Evolutionary conservation across 2,329 filamentous ascomycete species (phyloP).

Genomic region (Cercospora citrullina): DNA sequence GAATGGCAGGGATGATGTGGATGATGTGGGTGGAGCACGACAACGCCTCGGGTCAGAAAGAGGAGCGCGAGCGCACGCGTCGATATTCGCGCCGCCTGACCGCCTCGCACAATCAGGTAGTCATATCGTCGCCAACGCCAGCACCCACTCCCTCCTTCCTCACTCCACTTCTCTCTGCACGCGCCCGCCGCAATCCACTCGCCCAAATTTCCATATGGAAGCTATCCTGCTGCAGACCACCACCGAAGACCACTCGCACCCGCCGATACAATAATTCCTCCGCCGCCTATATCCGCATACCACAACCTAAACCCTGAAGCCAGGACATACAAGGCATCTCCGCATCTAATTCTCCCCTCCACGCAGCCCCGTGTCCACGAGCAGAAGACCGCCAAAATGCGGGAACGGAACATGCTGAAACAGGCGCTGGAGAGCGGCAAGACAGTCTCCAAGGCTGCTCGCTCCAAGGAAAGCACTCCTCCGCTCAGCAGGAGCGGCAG

Average conservation of each 20-base stretch:
- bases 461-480: constrained; percentile 57
- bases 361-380: not conserved
- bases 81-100: not conserved
- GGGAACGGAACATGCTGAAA: constrained; percentile 51
- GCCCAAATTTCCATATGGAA: constrained; percentile 3
- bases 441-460: constrained; percentile 69
- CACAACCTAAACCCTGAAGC: not conserved
- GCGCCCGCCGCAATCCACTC: not conserved
- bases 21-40: not conserved
- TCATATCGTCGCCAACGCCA: not conserved
- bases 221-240: not conserved
- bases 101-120: not conserved
- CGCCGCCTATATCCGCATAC: not conserved
- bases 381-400: constrained; percentile 6
- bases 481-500: constrained; percentile 61
- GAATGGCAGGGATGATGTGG: not conserved
- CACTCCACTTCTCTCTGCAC: not conserved
- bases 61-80: not conserved
- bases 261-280: constrained; percentile 25
- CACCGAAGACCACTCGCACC: constrained; percentile 22
- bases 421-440: constrained; percentile 72
- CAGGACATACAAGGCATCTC: not conserved
- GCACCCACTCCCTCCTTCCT: not conserved
- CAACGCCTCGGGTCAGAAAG: not conserved
- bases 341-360: not conserved